phyloP scores from a whole-genome alignment of 2,329 filamentous ascomycete species.

The Sporothrix mexicana region DNA sequence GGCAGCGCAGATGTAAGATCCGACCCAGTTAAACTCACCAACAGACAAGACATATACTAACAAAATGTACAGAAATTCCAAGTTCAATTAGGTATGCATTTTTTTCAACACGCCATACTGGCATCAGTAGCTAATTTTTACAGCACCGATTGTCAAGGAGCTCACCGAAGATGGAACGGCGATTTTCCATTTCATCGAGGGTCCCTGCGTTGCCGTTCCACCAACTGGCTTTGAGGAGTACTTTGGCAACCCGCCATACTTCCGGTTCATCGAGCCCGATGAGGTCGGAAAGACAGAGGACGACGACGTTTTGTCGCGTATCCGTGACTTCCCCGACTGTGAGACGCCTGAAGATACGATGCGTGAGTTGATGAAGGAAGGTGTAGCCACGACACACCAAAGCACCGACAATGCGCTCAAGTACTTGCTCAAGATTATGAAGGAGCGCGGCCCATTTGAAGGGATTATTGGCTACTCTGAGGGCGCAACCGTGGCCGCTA shows the following conservation, averaged over 20 bases:
- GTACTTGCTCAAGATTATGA: conserved; percentile 53
- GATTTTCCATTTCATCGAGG: conserved; percentile 59
- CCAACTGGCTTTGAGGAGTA: conserved; percentile 62
- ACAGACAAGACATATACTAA: not conserved
- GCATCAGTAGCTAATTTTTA: not conserved
- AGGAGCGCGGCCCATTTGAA: conserved; percentile 54
- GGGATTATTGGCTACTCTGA: conserved; percentile 67
- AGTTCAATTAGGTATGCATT: conserved; percentile 56
- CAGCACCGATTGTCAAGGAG: conserved; percentile 58
- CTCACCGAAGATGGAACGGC: conserved; percentile 53
- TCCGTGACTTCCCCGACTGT: conserved; percentile 60
- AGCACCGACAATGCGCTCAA: conserved; percentile 52
- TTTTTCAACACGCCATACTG: too few relatives aligned
- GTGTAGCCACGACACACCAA: conserved; percentile 42
- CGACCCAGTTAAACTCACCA: not conserved
- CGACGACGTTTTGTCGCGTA: conserved; percentile 56
- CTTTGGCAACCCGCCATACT: conserved; percentile 62
- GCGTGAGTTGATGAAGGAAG: conserved; percentile 52
- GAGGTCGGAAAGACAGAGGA: conserved; percentile 51
- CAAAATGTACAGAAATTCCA: conserved; percentile 56
- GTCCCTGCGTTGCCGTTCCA: conserved; percentile 56
- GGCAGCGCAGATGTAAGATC: conserved; percentile 59
- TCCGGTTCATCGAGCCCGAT: conserved; percentile 60
- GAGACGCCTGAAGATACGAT: conserved; percentile 62
- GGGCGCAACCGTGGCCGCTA: conserved; percentile 62